Percentiles rank a stretch among this genome's conserved stretches.
phyloP scores from a whole-genome alignment of 257 asterid genomes.

The Datura wrightii region DNA sequence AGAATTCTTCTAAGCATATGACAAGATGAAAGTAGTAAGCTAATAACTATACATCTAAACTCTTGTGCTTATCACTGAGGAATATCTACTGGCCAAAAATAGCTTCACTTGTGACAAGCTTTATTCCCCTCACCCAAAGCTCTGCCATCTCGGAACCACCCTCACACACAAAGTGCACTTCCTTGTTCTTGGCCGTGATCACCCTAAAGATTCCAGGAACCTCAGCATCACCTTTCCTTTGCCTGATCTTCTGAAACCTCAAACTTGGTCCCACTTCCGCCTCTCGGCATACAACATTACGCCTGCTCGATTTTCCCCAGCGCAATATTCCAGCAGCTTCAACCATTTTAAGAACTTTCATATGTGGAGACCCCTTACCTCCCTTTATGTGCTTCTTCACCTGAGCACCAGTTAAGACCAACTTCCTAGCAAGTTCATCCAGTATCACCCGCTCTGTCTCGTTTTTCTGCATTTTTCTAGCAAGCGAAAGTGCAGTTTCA shows the following conservation, averaged over 20 bases:
- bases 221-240: constrained; percentile 54
- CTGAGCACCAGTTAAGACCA: constrained; percentile 58
- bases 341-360: constrained; percentile 59
- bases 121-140: constrained; percentile 59
- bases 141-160: constrained; percentile 68
- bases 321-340: constrained; percentile 54
- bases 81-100: constrained; percentile 28
- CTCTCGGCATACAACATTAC: constrained; percentile 68
- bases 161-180: constrained; percentile 72
- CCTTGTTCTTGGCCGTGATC: constrained; percentile 63
- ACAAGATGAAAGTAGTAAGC: constrained; percentile 27
- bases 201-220: constrained; percentile 72
- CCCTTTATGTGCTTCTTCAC: constrained; percentile 73
- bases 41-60: constrained; percentile 35
- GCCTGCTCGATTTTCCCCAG: constrained; percentile 73
- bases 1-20: constrained; percentile 31
- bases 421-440: constrained; percentile 62
- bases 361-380: constrained; percentile 78
- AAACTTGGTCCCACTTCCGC: constrained; percentile 67
- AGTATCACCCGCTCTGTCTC: constrained; percentile 57
- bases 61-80: not conserved
- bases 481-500: constrained; percentile 71
- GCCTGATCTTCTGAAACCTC: constrained; percentile 55
- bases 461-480: constrained; percentile 40
- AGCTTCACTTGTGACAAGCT: constrained; percentile 46